Evolutionary conservation across 2,329 filamentous ascomycete species (phyloP), one percentile per base, ranked within the genome.

Genomic region (Coniochaeta sp.): DNA sequence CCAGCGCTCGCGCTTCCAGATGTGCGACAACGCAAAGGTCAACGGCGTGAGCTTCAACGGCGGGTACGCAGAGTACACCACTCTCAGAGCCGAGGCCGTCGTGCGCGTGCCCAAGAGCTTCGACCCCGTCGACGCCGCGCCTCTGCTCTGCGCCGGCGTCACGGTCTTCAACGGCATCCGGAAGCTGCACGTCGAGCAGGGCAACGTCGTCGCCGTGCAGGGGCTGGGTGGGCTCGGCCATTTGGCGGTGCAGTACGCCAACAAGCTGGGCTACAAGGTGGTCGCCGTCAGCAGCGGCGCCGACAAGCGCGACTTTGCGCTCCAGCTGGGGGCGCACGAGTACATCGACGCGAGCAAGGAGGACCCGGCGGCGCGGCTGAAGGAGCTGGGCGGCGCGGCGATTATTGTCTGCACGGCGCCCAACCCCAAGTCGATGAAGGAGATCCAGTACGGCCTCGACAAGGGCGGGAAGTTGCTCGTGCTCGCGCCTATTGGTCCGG

Each of bases 181-280:
- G 55, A 78, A 79, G 64, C 70, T 78, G 56, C 61, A 71, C 22
- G 67, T 82, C 40, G 69, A 74, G 58, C 73, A 76, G 51, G 79
- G 79, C 10, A 71, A 67, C n/a, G 54, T 76, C 0, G 75, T 83
- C 1, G 80, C 78, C 18, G 62, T 83, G 20, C 82, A 91, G 55
- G 89, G 87, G 13, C 73, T 92, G 3, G 83, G 90, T 48, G 88
- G 88, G 1, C 75, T 91, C 0, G 88, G 88, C 3, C 88, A 92
- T 66, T 66, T 92, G 26, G 88, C 86, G 0, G 82, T 91, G 28
- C 87, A 91, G 64, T 91, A 85, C 64, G 86, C 86, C 4, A 73
- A 73, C 49, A 83, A 83, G 67, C 89, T 91, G 86, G 88, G 87
- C 4, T 91, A 86, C 67, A 77, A 81, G 52, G 81, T 88, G 4